Evolutionary conservation across 2,329 filamentous ascomycete genomes (phyloP).

Genomic region (Penicillium sp.): DNA sequence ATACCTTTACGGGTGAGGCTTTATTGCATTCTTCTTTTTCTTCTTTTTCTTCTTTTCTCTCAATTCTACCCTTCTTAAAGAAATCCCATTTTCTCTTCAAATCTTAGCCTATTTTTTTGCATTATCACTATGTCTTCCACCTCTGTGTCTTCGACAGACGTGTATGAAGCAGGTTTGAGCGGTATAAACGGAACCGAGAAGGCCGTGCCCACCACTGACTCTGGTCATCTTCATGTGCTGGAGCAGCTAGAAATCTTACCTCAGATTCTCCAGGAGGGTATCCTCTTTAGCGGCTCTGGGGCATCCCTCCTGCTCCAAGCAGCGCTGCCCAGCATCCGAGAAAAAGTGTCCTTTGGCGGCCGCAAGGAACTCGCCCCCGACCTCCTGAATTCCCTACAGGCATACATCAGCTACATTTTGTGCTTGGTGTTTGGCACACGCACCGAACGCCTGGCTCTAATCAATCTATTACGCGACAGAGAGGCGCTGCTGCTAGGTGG

Average conservation of each 20-base stretch:
- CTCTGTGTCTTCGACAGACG: no score
- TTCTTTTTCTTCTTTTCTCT: no score
- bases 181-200: not conserved
- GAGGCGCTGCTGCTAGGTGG: slow-evolving; percentile 26
- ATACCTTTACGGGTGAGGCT: no score
- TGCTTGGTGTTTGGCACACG: slow-evolving; percentile 38
- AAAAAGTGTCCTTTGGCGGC: slow-evolving; percentile 18
- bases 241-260: slow-evolving; percentile 40
- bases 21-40: no score
- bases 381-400: slow-evolving; percentile 35
- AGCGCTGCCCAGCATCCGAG: slow-evolving; percentile 31
- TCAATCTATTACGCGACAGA: slow-evolving; percentile 29
- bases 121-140: no score
- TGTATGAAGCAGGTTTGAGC: no score
- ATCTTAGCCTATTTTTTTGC: no score
- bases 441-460: slow-evolving; percentile 33
- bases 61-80: no score
- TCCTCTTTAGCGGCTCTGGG: slow-evolving; percentile 39
- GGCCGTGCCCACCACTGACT: slow-evolving; percentile 12
- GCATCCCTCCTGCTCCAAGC: slow-evolving; percentile 41
- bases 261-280: slow-evolving; percentile 41
- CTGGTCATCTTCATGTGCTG: slow-evolving; percentile 32
- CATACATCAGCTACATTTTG: slow-evolving; percentile 37
- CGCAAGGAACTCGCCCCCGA: slow-evolving; percentile 32
- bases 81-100: no score